Evolutionary conservation across 805 yeast genomes (phyloP), one percentile per base, ranked within the genome.

Genomic region (Hanseniaspora valbyensis): DNA sequence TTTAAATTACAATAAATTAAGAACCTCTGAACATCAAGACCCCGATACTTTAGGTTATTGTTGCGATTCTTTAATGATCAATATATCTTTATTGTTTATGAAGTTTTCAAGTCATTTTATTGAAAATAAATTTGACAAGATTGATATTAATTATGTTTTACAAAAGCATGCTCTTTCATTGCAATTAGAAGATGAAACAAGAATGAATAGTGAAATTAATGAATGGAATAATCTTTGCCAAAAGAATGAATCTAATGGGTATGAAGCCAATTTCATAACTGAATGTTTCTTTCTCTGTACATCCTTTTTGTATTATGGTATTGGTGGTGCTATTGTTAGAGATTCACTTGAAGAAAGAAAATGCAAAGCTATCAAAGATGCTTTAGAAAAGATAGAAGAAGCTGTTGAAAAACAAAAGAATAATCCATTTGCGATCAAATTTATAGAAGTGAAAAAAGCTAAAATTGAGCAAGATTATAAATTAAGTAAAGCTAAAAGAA

Each of bases 21-120:
- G 97, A 66, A 75, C 86, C 58, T 95, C 95, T 48, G 79, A 82
- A 55, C 95, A 85, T 62, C 82, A 89, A 2, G 80, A 82, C 57
- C 74, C 77, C 12, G 69, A 71, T 14, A 74, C 77, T 52, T 68
- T 84, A 45, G 80, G 95, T 1, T 45, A 41, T 28, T 42, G 43
- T 10, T 72, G 85, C 7, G 87, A 90, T 67, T 87, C 87, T 1
- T 74, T 92, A 54, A 83, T 88, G 83, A 70, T 80, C 49, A 90
- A 90, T 65, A 72, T 87, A 16, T 70, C 88, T 0, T 61, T 78
- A 54, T 69, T 89, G 1, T 66, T 88, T 54, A 73, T 83, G 53
- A 77, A 75, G 58, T 74, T 92, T 53, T 80, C 95, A 32, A 77
- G 80, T 60, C 98, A 98, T 28, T 90, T 92, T 60, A 70, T 85